Percentiles rank a stretch among this genome's conserved stretches.
Conservation (phyloP, 352 stramenopile species). For the Phytopythium helicoides region DNA sequence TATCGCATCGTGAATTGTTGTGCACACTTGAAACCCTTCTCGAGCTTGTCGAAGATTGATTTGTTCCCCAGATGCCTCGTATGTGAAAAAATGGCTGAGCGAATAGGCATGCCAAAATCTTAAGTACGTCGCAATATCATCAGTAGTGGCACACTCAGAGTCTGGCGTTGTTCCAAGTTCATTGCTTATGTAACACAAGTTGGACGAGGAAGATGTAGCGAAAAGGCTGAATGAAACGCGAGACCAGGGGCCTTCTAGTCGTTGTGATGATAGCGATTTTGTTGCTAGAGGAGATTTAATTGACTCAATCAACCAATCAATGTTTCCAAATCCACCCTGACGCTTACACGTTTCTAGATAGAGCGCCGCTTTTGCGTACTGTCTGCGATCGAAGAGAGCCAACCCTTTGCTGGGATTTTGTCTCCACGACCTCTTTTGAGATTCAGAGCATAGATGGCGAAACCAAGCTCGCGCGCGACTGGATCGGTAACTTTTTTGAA, state of each 20-base stretch:
- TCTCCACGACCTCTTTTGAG: conserved; percentile 43
- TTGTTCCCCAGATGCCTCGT: conserved; percentile 42
- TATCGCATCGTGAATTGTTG: conserved; percentile 15
- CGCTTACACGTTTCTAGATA: conserved; percentile 46
- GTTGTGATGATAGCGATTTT: background rate
- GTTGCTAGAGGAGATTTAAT: background rate
- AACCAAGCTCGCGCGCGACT: conserved; percentile 30
- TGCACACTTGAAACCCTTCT: conserved; percentile 40
- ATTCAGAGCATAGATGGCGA: conserved; percentile 21
- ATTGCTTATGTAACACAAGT: conserved; percentile 9
- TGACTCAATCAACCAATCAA: background rate
- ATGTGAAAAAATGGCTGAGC: conserved; percentile 47
- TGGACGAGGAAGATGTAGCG: too few species aligned
- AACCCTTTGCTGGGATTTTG: conserved; percentile 52
- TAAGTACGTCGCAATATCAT: conserved; percentile 10
- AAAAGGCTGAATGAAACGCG: conserved; percentile 59
- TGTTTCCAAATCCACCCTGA: conserved; percentile 30
- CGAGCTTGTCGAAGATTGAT: conserved; percentile 40
- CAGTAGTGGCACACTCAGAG: background rate
- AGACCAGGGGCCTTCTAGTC: conserved; percentile 16
- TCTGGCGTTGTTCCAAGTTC: background rate
- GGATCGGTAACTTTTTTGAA: conserved; percentile 51
- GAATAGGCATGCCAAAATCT: conserved; percentile 61
- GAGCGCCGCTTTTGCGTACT: conserved; percentile 43
- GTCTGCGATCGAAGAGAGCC: conserved; percentile 26